Evolutionary conservation across 768 basidiomycete genomes (phyloP), one percentile per base, ranked within the genome.

Genomic region (Naganishia kalamii): DNA sequence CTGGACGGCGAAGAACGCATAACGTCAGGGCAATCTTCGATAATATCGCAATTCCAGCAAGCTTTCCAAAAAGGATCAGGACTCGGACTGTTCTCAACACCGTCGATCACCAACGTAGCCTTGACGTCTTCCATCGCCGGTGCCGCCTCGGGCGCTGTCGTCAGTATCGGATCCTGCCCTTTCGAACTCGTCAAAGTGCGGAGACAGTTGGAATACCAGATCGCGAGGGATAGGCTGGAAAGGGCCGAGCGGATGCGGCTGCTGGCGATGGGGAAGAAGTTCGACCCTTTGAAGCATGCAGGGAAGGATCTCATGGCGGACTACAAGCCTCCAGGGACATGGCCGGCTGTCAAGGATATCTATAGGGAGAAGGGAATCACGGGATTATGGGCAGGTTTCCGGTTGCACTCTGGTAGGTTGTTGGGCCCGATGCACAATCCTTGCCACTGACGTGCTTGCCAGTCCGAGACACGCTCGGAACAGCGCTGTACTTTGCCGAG

Each of bases 141-240:
- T 59, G 89, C 89, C 8, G 84, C 90, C 77, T 88, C 90, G 15
- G 93, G 93, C 11, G 87, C 90, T 8, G 79, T 93, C 50, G 93
- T 96, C 62, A 91, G 89, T 23, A 85, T 92, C 71, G 87, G 86
- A 62, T 91, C 89, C 81, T 87, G 89, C 68, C 93, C 92, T 50
- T 97, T 97, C 73, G 92, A 97, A 78, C 87, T 97, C 41, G 90
- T 97, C 74, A 97, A 97, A 83, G 91, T 92, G 65, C 86, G 92
- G 64, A 83, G 92, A 70, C 92, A 97, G 71, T 80, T 97, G 60
- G 92, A 97, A 80, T 94, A 87, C 72, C 85, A 87, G 64, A 96
- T 96, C 67, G 92, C 90, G 46, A 85, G 86, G 30, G 87, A 81
- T 75, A 88, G 62, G 40, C 19, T 57, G 37, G 60, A 59, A 37